A percentile compares a stretch with the other conserved stretches of the same genome.
phyloP scores from a whole-genome alignment of 2,329 filamentous ascomycete species.

The Diaporthe ampelina region DNA sequence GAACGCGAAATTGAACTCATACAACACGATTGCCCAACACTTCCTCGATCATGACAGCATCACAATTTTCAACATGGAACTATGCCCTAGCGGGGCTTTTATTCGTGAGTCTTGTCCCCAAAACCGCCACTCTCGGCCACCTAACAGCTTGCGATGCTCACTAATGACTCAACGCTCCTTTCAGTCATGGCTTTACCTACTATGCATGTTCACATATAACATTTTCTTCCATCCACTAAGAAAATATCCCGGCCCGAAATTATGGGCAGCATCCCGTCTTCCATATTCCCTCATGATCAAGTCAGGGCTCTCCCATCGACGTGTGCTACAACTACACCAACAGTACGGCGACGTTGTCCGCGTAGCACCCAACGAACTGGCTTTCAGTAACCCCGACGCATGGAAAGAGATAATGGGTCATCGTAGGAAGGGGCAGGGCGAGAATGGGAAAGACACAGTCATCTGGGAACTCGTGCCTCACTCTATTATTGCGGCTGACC shows the following conservation, averaged over 20 bases:
- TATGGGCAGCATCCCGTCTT: slow-evolving; percentile 27
- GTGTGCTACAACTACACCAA: slow-evolving; percentile 22
- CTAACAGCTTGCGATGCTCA: neutral
- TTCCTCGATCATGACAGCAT: neutral
- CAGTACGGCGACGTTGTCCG: slow-evolving; percentile 50
- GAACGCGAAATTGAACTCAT: neutral
- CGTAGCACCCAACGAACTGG: slow-evolving; percentile 52
- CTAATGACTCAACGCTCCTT: neutral
- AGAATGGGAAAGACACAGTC: neutral
- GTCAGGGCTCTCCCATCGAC: neutral
- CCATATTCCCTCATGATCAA: slow-evolving; percentile 7
- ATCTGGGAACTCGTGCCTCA: neutral
- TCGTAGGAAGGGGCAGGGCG: neutral
- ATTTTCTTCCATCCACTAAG: slow-evolving; percentile 52
- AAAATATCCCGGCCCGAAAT: slow-evolving; percentile 33
- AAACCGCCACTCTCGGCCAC: neutral
- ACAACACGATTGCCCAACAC: neutral
- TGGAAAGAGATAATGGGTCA: slow-evolving; percentile 7
- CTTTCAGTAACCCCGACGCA: slow-evolving; percentile 54
- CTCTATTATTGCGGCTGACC: neutral
- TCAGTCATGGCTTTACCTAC: neutral
- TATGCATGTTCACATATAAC: slow-evolving; percentile 2
- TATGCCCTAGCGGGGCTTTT: neutral
- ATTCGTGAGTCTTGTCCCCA: neutral
- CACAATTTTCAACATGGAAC: neutral